Evolutionary conservation across 78 protist genomes (phyloP).

Genomic region (Salpingoeca rosetta): DNA sequence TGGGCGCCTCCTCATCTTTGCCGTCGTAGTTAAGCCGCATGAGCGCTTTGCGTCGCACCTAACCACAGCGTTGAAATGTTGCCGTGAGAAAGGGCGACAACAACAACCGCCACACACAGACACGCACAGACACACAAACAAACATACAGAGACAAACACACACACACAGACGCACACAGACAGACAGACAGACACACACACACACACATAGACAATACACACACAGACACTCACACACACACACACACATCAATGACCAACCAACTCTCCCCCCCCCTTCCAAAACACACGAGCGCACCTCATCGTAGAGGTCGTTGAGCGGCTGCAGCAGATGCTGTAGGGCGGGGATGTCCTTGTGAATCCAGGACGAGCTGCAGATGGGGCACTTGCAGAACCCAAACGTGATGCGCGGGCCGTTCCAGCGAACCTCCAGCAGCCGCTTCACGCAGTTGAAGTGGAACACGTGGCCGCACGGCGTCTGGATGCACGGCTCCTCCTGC

Average conservation of each 20-base stretch:
- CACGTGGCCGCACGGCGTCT: slow-evolving; percentile 25
- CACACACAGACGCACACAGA: too few relatives aligned
- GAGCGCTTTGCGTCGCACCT: neutral
- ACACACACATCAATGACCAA: too few relatives aligned
- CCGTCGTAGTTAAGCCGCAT: neutral
- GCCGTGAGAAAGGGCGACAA: too few relatives aligned
- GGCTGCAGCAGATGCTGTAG: neutral
- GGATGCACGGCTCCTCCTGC: slow-evolving; percentile 8
- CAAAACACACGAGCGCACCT: neutral
- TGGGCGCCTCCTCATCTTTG: neutral
- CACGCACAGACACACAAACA: too few relatives aligned
- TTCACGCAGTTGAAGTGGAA: slow-evolving; percentile 18
- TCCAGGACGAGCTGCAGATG: neutral
- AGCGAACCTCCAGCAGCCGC: neutral
- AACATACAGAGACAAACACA: too few relatives aligned
- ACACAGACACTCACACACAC: too few relatives aligned
- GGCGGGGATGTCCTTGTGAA: neutral
- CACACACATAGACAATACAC: too few relatives aligned
- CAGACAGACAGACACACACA: too few relatives aligned
- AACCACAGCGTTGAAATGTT: too few relatives aligned
- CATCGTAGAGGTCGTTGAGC: neutral
- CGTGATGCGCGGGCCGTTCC: slow-evolving; percentile 26
- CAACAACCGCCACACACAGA: too few relatives aligned
- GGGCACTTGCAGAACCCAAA: slow-evolving; percentile 28
- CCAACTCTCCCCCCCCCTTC: too few relatives aligned